Base-by-base conservation (phyloP, 768 basidiomycete species). In the Leccinum disarticulatum region DNA sequence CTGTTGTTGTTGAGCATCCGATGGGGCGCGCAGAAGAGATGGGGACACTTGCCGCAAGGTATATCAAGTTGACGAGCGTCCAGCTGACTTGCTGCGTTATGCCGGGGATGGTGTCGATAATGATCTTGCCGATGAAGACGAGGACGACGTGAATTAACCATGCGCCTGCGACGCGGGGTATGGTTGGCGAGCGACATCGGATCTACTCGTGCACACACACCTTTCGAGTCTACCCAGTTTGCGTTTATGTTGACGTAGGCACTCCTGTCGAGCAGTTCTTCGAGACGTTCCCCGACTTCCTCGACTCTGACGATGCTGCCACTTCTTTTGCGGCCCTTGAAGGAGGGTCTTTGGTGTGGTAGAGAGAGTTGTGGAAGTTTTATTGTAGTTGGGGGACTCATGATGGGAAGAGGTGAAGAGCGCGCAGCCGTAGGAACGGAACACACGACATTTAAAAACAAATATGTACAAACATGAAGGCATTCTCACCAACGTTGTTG, bases 91-190 rank as follows among this genome's bases (percentile, higher is more conserved):
- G 87, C 72, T 93, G 93, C 7, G 88, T 88, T 84, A 98, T 93
- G 31, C 94, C 93, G 0, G 97, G 97, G 48, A 98, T 81, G 17
- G 90, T 90, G 78, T 98, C 96, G 68, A 99, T 84, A 66, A 95
- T 82, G 63, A 98, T 83, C 77, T 98, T 99, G 57, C 92, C 94
- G 25, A 85, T 76, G 55, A 91, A 81, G 68, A 99, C 94, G 70
- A 99, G 86, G 43, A 98, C 88, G 57, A 95, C 85, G 73, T 99
- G 97, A 61, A 99, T 98, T 66, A 96, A 77, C 97, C 97, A 99
- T 66, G 97, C 95, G 59, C 97, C 96, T 98, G 66, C 4, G 38
- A 54, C 55, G 56, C n/a, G 55, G 54, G 9, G 53, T 31, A 33
- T 55, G 47, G 38, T 57, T 43, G 38, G 48, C 6, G 47, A 54